Evolutionary conservation across 2,329 filamentous ascomycete species (phyloP), one percentile per base, ranked within the genome.

Genomic region (Ophiostoma pallidulum): DNA sequence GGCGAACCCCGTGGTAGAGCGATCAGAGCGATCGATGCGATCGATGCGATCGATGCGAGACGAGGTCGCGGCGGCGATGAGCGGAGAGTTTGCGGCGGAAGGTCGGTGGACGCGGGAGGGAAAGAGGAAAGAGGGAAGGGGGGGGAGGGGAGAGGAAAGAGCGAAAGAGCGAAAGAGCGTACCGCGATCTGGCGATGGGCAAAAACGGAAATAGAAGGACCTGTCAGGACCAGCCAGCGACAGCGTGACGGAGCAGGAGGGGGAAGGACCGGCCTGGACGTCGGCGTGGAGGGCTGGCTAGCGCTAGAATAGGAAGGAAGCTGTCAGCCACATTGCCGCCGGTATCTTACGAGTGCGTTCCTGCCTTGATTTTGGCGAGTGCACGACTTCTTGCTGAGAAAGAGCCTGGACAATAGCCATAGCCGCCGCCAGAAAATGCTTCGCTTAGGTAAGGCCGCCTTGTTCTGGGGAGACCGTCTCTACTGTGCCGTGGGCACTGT

Each of bases 371-470:
- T n/a, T n/a, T n/a, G n/a, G n/a, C n/a, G n/a, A n/a, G n/a, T n/a
- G n/a, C n/a, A n/a, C n/a, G n/a, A n/a, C n/a, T n/a, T n/a, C n/a
- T n/a, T n/a, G n/a, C n/a, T n/a, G n/a, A n/a, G n/a, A n/a, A n/a
- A n/a, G n/a, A n/a, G n/a, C n/a, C n/a, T n/a, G n/a, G n/a, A n/a
- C n/a, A n/a, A n/a, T n/a, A n/a, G 12, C 19, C 26, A 13, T 16
- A 45, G 37, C n/a, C 28, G 29, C 44, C n/a, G 37, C 44, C 44
- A 47, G n/a, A n/a, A n/a, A n/a, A 47, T 37, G 45, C 35, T 37
- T 14, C 20, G 45, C 45, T 47, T 41, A 46, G 18, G 26, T 33
- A 33, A 26, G 9, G 19, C 24, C 29, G 6, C 16, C n/a, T n/a
- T n/a, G n/a, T 16, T 13, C n/a, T 10, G n/a, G 16, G 19, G 1